Evolutionary conservation across 2,329 filamentous ascomycete genomes (phyloP).

Genomic region (Talaromyces sp.): DNA sequence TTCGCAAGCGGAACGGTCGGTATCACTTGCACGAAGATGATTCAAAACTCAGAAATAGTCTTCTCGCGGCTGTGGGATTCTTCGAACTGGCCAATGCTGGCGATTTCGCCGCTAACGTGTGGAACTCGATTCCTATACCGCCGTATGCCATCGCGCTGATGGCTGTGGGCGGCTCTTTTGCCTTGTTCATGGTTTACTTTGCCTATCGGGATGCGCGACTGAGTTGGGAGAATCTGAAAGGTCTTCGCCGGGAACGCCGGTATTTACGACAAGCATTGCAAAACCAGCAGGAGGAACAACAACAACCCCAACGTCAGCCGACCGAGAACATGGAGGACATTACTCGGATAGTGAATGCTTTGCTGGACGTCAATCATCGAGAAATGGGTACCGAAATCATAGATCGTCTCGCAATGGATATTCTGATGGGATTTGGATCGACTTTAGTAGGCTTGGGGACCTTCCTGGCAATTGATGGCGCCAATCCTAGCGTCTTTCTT

Average conservation of each 20-base stretch:
- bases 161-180: constrained; percentile 48
- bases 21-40: background rate
- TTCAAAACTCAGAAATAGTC: constrained; percentile 12
- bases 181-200: constrained; percentile 43
- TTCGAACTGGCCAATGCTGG: constrained; percentile 53
- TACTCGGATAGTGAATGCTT: constrained; percentile 24
- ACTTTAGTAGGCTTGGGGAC: constrained; percentile 50
- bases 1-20: background rate
- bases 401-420: constrained; percentile 50
- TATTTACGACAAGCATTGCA: background rate
- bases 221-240: constrained; percentile 44
- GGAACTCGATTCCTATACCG: constrained; percentile 50
- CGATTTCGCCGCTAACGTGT: constrained; percentile 56
- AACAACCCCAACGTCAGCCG: constrained; percentile 15
- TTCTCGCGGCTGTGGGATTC: constrained; percentile 44
- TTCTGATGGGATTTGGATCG: constrained; percentile 47
- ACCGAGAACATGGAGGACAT: too few relatives aligned
- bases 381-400: constrained; percentile 50
- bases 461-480: constrained; percentile 51
- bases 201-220: constrained; percentile 43
- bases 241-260: constrained; percentile 41
- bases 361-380: constrained; percentile 44
- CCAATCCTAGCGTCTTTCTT: constrained; percentile 37
- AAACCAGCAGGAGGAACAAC: background rate
- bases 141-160: constrained; percentile 47